phyloP scores from a whole-genome alignment of 179 eudicot species.

The Patellifolia procumbens region DNA sequence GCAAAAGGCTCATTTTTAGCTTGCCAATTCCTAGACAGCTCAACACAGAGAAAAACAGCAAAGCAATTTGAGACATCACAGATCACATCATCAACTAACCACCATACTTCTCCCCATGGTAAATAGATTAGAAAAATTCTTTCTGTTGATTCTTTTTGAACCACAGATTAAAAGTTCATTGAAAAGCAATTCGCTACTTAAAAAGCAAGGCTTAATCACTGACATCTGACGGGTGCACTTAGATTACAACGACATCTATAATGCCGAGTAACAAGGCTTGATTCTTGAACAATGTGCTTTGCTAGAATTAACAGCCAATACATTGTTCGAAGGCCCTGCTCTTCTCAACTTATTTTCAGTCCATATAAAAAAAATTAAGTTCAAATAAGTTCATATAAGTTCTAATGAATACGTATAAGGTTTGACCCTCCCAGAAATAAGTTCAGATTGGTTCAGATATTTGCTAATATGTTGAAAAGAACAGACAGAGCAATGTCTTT shows the following conservation, averaged over 20 bases:
- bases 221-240: conserved; percentile 2
- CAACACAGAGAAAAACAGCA: neutral
- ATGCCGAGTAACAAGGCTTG: neutral
- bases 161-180: neutral
- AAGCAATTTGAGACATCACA: neutral
- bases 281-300: neutral
- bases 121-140: neutral
- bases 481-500: neutral
- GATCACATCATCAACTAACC: neutral
- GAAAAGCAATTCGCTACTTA: neutral
- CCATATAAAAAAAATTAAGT: no score
- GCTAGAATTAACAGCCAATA: neutral
- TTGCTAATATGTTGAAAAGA: no score
- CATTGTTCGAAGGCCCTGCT: no score
- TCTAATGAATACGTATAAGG: no score
- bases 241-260: neutral
- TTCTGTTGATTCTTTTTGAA: neutral
- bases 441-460: no score
- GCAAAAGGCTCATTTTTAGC: neutral
- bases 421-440: no score
- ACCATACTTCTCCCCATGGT: neutral
- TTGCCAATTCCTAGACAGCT: neutral
- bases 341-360: no score
- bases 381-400: no score
- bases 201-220: neutral